Conservation (phyloP, 768 basidiomycete species). For the Daedalea quercina region DNA sequence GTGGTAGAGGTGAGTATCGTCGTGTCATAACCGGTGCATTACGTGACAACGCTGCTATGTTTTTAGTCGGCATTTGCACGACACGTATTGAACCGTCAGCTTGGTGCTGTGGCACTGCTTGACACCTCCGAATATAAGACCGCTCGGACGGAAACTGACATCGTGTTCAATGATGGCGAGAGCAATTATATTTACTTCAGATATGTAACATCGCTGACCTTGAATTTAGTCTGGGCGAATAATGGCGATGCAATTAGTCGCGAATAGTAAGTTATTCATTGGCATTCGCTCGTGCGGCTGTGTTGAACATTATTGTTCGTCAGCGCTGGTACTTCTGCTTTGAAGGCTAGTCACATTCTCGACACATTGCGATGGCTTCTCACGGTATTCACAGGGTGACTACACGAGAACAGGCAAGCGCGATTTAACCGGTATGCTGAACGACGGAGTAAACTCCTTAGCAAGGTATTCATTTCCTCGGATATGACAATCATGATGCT, state of each 20-base stretch:
- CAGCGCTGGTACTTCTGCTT: constrained; percentile 91
- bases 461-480: constrained; percentile 45
- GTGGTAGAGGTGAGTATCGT: constrained; percentile 67
- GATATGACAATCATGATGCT: background rate
- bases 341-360: constrained; percentile 57
- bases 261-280: constrained; percentile 63
- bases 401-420: constrained; percentile 96
- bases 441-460: constrained; percentile 94
- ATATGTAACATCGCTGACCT: background rate
- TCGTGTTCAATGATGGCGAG: constrained; percentile 74
- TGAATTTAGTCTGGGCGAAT: constrained; percentile 82
- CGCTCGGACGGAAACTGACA: constrained; percentile 56
- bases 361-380: constrained; percentile 3
- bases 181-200: constrained; percentile 4
- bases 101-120: constrained; percentile 65
- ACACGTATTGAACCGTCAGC: constrained; percentile 67
- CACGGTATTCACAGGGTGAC: constrained; percentile 50
- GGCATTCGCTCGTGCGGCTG: background rate
- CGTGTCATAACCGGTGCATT: background rate
- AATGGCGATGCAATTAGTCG: constrained; percentile 94
- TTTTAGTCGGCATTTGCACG: constrained; percentile 85
- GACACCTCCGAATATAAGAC: constrained; percentile 44
- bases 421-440: constrained; percentile 84
- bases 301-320: background rate
- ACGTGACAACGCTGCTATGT: constrained; percentile 4